A percentile compares a stretch with the other conserved stretches of the same genome.
These are phyloP conservation scores for Ceraceosorus guamensis DNA, from an alignment of 1,284 basidiomycete genomes.

Conservation along the genomic window DNA sequence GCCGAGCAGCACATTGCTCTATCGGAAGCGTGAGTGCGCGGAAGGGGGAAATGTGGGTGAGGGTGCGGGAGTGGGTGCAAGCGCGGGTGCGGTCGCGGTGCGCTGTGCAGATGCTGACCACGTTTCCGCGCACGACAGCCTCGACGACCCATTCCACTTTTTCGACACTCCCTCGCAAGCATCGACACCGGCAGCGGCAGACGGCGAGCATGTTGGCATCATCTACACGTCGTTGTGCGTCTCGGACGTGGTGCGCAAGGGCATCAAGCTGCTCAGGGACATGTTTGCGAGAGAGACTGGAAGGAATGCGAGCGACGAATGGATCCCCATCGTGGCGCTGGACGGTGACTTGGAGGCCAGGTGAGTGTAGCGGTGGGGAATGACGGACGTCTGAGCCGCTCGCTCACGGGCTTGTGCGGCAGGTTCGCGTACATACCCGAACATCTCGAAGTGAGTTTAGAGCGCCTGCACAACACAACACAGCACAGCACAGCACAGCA, in stretches of 20 bases:
- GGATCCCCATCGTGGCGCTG: constrained; percentile 62
- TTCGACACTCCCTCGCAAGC: constrained; percentile 22
- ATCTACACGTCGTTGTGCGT: constrained; percentile 72
- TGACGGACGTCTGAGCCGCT: too few relatives aligned
- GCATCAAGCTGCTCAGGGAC: constrained; percentile 62
- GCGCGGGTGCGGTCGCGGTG: too few relatives aligned
- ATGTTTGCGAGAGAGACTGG: constrained; percentile 57
- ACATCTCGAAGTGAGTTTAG: constrained; percentile 57
- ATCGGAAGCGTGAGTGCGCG: constrained; percentile 57
- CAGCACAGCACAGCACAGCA: too few relatives aligned
- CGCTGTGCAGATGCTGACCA: too few relatives aligned
- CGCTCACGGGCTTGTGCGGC: too few relatives aligned
- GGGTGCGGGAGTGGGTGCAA: too few relatives aligned
- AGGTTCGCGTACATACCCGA: constrained; percentile 77
- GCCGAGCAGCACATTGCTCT: constrained; percentile 83
- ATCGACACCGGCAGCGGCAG: neutral
- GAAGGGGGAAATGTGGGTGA: too few relatives aligned
- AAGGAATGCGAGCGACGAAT: constrained; percentile 5
- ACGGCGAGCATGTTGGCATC: constrained; percentile 64
- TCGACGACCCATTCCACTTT: constrained; percentile 38
- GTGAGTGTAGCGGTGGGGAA: too few relatives aligned
- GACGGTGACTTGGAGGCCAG: constrained; percentile 66
- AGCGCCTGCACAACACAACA: too few relatives aligned
- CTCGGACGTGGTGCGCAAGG: constrained; percentile 52
- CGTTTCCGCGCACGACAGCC: too few relatives aligned